phyloP scores from a whole-genome alignment of 1,284 basidiomycete species.

The Ganoderma leucocontextum region DNA sequence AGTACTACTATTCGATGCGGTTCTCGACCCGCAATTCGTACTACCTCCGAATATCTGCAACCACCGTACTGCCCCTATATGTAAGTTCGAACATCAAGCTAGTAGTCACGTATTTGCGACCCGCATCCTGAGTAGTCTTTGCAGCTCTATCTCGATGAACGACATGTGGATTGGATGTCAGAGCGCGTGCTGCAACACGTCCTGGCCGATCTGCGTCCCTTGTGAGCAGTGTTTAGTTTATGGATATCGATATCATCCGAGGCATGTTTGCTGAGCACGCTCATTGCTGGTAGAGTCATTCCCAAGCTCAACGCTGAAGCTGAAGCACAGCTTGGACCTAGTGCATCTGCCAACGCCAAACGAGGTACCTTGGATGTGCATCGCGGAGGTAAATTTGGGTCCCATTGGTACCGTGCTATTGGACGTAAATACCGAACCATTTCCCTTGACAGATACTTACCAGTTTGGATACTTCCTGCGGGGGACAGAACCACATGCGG shows the following conservation, averaged over 20 bases:
- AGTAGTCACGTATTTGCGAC: background rate
- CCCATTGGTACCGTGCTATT: too few species aligned
- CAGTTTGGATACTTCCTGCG: conserved; percentile 85
- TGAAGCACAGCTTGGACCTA: conserved; percentile 50
- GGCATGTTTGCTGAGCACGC: background rate
- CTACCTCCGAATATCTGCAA: conserved; percentile 74
- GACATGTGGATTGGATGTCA: conserved; percentile 84
- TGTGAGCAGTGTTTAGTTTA: conserved; percentile 51
- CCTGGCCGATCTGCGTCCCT: conserved; percentile 71
- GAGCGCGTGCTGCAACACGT: conserved; percentile 75
- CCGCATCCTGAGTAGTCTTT: conserved; percentile 18
- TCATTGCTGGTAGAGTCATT: conserved; percentile 56
- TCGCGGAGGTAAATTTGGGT: conserved; percentile 64
- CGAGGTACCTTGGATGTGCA: conserved; percentile 75
- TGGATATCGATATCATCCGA: background rate
- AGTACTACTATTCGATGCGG: conserved; percentile 13
- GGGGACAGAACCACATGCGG: conserved; percentile 76
- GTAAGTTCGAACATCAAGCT: conserved; percentile 48
- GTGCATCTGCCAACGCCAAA: conserved; percentile 54
- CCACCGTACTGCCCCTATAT: conserved; percentile 73
- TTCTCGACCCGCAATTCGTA: conserved; percentile 70
- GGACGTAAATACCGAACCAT: background rate
- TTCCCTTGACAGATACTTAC: conserved; percentile 63
- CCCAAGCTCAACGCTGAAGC: conserved; percentile 71
- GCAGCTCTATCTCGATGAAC: conserved; percentile 80